Percentiles rank a stretch among this genome's conserved stretches.
Conservation (phyloP, 1,284 basidiomycete genomes). For the Ganoderma lucidum region DNA sequence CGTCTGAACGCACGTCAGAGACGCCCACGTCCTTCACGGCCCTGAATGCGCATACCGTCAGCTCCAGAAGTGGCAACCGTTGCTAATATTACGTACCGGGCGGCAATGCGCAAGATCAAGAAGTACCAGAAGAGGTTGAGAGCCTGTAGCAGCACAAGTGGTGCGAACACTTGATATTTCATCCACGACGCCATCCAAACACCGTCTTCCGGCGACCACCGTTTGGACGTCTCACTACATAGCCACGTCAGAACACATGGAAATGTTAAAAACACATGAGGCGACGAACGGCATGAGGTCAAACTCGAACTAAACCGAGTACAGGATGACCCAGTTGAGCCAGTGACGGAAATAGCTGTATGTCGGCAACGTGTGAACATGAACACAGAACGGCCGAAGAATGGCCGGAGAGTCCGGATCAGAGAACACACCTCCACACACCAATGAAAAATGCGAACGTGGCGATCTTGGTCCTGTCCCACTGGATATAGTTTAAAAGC, state of each 20-base stretch:
- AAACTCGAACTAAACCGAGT: constrained; percentile 87
- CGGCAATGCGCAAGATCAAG: constrained; percentile 77
- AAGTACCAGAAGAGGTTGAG: constrained; percentile 94
- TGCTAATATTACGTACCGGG: constrained; percentile 42
- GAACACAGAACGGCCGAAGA: constrained; percentile 9
- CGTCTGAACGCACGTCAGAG: constrained; percentile 69
- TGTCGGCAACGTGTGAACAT: constrained; percentile 6
- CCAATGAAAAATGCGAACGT: constrained; percentile 76
- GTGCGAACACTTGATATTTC: constrained; percentile 82
- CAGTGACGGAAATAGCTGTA: constrained; percentile 95
- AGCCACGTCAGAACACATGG: background rate
- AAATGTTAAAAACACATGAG: background rate
- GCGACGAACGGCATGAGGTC: constrained; percentile 79
- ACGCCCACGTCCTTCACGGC: constrained; percentile 40
- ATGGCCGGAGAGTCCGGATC: background rate
- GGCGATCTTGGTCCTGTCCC: constrained; percentile 68
- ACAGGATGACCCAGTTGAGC: constrained; percentile 88
- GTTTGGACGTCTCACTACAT: constrained; percentile 60
- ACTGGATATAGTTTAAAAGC: constrained; percentile 86
- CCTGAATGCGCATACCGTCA: constrained; percentile 17
- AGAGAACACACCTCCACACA: constrained; percentile 81
- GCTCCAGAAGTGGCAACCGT: background rate
- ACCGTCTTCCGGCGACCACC: constrained; percentile 72
- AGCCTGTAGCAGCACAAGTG: constrained; percentile 78
- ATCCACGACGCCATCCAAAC: constrained; percentile 84